Conservation (phyloP, 305 asterid genomes). For the Fraxinus paxiana region DNA sequence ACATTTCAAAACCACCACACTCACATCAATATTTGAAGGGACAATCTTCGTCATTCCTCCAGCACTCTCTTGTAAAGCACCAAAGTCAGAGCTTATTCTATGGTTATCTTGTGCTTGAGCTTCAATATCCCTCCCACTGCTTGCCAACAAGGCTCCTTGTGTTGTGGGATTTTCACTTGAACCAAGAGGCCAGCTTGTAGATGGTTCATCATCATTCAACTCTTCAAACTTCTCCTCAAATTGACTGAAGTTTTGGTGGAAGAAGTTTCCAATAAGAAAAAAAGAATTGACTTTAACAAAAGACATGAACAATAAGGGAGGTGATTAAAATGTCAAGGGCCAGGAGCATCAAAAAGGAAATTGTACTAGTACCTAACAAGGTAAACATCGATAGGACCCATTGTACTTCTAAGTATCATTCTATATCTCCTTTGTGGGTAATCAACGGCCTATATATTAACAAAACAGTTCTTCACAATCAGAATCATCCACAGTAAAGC, state of each 20-base stretch:
- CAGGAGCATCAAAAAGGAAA: neutral
- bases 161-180: constrained; percentile 50
- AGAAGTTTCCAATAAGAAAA: constrained; percentile 9
- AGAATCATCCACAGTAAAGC: constrained; percentile 23
- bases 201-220: constrained; percentile 54
- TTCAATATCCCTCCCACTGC: constrained; percentile 37
- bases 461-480: constrained; percentile 14
- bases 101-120: constrained; percentile 40
- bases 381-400: constrained; percentile 95
- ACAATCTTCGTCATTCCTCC: constrained; percentile 79
- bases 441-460: constrained; percentile 59
- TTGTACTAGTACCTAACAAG: constrained; percentile 70
- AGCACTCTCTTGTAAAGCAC: constrained; percentile 49
- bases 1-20: constrained; percentile 17
- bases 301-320: neutral
- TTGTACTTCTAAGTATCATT: constrained; percentile 90
- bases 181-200: constrained; percentile 45
- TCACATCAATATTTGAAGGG: constrained; percentile 76
- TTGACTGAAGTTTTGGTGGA: constrained; percentile 48
- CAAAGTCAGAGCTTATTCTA: constrained; percentile 34
- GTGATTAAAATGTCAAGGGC: constrained; percentile 10
- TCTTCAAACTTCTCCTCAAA: constrained; percentile 94
- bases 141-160: constrained; percentile 34
- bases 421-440: constrained; percentile 88
- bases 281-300: constrained; percentile 12